Evolutionary conservation across 805 yeast species (phyloP).

Genomic region (Lipomyces chichibuensis): DNA sequence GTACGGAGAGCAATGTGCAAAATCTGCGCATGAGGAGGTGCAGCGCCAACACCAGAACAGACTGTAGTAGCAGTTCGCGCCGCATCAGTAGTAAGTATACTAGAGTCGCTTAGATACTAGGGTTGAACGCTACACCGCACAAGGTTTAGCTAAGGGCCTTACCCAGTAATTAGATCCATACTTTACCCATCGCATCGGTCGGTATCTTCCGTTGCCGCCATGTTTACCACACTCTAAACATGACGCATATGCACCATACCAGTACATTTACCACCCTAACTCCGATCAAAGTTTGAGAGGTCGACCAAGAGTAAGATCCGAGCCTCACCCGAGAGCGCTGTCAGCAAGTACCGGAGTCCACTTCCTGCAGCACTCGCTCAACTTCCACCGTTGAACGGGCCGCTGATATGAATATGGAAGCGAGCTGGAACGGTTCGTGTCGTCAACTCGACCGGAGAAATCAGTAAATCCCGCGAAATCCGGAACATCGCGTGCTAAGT

Average conservation of each 20-base stretch:
- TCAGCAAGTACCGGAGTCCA: too few relatives aligned
- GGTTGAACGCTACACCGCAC: neutral
- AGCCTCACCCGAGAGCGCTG: too few relatives aligned
- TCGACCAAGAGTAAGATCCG: too few relatives aligned
- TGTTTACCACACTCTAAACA: neutral
- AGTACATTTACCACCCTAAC: too few relatives aligned
- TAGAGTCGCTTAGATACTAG: neutral
- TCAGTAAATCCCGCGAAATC: too few relatives aligned
- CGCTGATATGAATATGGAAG: too few relatives aligned
- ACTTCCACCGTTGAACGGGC: too few relatives aligned
- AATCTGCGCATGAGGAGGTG: neutral
- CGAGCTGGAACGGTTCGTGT: too few relatives aligned
- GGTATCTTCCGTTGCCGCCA: neutral
- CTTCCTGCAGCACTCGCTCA: too few relatives aligned
- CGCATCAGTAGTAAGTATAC: neutral
- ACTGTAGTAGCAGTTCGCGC: neutral
- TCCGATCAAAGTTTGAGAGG: too few relatives aligned
- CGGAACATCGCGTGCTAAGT: too few relatives aligned
- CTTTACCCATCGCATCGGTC: neutral
- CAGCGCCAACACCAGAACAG: neutral
- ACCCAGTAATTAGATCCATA: neutral
- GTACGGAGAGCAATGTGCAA: neutral
- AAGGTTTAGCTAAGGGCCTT: neutral
- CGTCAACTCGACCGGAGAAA: too few relatives aligned
- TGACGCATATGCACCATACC: neutral